A percentile compares a stretch with the other conserved stretches of the same genome.
Conservation (phyloP, 352 stramenopile genomes). For the Globisporangium cystogenes region DNA sequence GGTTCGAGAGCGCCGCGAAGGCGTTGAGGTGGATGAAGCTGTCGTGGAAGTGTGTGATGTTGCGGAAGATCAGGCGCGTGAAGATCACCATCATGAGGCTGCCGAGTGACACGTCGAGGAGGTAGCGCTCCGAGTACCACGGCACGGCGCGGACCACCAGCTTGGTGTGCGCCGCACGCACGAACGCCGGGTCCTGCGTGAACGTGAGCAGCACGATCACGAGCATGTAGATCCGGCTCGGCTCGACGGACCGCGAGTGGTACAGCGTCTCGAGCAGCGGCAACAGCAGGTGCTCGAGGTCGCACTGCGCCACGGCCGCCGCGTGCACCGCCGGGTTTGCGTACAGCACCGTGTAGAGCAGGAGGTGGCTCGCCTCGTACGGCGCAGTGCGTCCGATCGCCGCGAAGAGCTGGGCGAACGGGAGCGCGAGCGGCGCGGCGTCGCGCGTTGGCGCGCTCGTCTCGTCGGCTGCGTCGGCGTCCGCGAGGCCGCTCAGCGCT, state of each 20-base stretch:
- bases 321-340: constrained; percentile 52
- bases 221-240: constrained; percentile 65
- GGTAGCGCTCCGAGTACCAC: constrained; percentile 79
- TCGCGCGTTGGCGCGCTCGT: constrained; percentile 22
- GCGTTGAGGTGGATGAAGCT: constrained; percentile 74
- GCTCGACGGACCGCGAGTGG: constrained; percentile 50
- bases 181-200: constrained; percentile 58
- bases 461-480: constrained; percentile 18
- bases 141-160: constrained; percentile 50
- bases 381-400: constrained; percentile 43
- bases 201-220: constrained; percentile 66
- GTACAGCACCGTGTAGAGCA: constrained; percentile 75
- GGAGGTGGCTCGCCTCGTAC: constrained; percentile 61
- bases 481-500: constrained; percentile 35
- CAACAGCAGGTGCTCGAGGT: constrained; percentile 46
- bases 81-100: constrained; percentile 79
- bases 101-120: constrained; percentile 66
- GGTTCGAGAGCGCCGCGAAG: constrained; percentile 68
- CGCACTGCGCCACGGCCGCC: constrained; percentile 30
- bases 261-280: constrained; percentile 75
- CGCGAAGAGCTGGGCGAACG: constrained; percentile 48
- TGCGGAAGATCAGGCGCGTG: constrained; percentile 64
- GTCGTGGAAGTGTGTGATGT: constrained; percentile 80
- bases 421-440: constrained; percentile 26
- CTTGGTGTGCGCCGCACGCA: constrained; percentile 54